A percentile compares a stretch with the other conserved stretches of the same genome.
Conservation (phyloP, 2,329 filamentous ascomycete species). For the Trichoderma cornu-damae region DNA sequence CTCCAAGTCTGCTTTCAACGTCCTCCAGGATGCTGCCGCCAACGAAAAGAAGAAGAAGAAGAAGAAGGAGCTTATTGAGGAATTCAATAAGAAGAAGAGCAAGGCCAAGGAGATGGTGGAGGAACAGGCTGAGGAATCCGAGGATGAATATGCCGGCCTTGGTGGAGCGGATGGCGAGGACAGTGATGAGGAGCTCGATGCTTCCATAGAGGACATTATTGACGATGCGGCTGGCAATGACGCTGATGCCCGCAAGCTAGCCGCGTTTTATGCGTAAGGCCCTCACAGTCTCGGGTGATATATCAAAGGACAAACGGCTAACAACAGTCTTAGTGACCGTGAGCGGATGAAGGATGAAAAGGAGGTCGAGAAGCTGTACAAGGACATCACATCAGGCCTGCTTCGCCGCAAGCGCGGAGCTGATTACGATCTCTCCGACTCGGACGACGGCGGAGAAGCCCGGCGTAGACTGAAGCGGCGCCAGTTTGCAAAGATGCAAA, state of each 20-base stretch:
- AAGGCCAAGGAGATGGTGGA: slow-evolving; percentile 82
- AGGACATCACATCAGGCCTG: slow-evolving; percentile 84
- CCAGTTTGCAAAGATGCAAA: slow-evolving; percentile 88
- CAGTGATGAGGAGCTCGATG: slow-evolving; percentile 65
- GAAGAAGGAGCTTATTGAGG: slow-evolving; percentile 41
- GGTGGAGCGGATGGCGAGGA: slow-evolving; percentile 88
- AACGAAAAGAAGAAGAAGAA: slow-evolving; percentile 50
- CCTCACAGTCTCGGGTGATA: slow-evolving; percentile 25
- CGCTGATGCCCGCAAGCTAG: slow-evolving; percentile 74
- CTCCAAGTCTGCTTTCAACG: slow-evolving; percentile 52
- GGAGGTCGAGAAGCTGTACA: slow-evolving; percentile 83
- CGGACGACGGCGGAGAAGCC: slow-evolving; percentile 78
- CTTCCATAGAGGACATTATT: slow-evolving; percentile 79
- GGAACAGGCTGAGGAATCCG: slow-evolving; percentile 93
- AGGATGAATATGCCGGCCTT: slow-evolving; percentile 94
- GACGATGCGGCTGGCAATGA: slow-evolving; percentile 73
- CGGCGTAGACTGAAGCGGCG: slow-evolving; percentile 74
- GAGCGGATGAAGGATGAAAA: slow-evolving; percentile 79
- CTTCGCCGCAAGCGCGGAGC: slow-evolving; percentile 78
- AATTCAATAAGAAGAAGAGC: slow-evolving; percentile 80
- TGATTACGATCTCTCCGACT: slow-evolving; percentile 82
- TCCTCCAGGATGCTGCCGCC: slow-evolving; percentile 63
- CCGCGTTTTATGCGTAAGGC: slow-evolving; percentile 86
- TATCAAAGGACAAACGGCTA: slow-evolving; percentile 13
- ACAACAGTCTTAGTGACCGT: slow-evolving; percentile 55